These are phyloP conservation scores for Quercus robur DNA, from an alignment of 306 rosid genomes.

Conservation along the genomic window DNA sequence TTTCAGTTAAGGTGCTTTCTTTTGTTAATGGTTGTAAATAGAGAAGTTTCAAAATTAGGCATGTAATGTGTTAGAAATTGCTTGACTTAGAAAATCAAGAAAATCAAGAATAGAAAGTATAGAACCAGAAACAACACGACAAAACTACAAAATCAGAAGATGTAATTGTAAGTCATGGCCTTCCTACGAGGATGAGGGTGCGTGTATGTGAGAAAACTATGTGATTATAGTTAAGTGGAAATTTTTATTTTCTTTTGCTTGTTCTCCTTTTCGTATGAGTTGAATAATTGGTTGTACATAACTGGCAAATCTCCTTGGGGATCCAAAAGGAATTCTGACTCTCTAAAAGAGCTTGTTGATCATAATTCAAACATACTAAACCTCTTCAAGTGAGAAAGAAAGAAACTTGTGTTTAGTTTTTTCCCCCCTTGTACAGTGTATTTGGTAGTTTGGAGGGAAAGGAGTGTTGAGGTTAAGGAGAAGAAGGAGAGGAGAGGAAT, in stretches of 20 bases:
- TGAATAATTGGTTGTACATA: background rate
- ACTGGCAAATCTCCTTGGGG: background rate
- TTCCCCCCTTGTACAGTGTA: no score
- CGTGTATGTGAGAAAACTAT: background rate
- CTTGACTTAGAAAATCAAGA: background rate
- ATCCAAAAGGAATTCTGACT: background rate
- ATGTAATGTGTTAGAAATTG: background rate
- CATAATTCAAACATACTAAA: background rate
- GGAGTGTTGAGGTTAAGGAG: no score
- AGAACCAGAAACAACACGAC: background rate
- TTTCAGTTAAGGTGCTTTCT: background rate
- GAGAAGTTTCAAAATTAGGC: background rate
- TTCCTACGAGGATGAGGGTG: background rate
- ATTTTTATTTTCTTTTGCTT: background rate
- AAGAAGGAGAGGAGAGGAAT: no score
- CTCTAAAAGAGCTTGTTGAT: background rate
- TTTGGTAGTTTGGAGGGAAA: no score
- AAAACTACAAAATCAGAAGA: background rate
- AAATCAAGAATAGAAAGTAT: background rate
- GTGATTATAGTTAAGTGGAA: background rate
- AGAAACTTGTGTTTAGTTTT: no score
- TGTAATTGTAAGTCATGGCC: background rate
- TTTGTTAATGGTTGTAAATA: slow-evolving; percentile 8
- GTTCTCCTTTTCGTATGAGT: background rate
- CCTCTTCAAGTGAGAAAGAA: no score